phyloP scores from a whole-genome alignment of 768 basidiomycete species.

The Boletus sensibilis region DNA sequence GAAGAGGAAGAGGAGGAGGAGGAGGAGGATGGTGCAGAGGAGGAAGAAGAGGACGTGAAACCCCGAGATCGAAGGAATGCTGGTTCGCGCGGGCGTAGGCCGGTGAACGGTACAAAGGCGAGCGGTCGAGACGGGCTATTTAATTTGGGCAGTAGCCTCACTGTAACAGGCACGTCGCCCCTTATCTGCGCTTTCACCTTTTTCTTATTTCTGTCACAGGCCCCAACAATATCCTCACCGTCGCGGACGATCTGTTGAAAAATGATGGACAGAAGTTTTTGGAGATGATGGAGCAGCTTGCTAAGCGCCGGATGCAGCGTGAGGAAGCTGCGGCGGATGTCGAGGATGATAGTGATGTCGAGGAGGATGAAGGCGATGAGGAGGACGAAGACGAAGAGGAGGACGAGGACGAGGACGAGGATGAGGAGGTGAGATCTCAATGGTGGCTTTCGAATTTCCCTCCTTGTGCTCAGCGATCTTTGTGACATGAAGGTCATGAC shows the following conservation, averaged over 20 bases:
- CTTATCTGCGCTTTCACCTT: slow-evolving; percentile 10
- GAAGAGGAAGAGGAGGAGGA: slow-evolving; percentile 72
- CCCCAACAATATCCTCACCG: slow-evolving; percentile 93
- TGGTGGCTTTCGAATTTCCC: slow-evolving; percentile 1
- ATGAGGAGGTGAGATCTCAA: slow-evolving; percentile 42
- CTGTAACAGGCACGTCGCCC: slow-evolving; percentile 66
- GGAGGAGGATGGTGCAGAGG: slow-evolving; percentile 66
- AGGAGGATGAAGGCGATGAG: slow-evolving; percentile 57
- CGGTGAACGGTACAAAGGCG: slow-evolving; percentile 44
- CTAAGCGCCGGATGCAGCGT: slow-evolving; percentile 88
- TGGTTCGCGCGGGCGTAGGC: slow-evolving; percentile 38
- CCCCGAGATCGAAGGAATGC: slow-evolving; percentile 37
- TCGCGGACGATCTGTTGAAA: slow-evolving; percentile 97
- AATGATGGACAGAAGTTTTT: slow-evolving; percentile 99
- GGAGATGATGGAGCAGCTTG: slow-evolving; percentile 99
- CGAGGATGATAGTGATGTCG: slow-evolving; percentile 60
- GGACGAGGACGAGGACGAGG: slow-evolving; percentile 57
- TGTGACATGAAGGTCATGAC: slow-evolving; percentile 61
- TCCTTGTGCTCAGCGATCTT: slow-evolving; percentile 11
- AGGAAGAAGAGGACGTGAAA: slow-evolving; percentile 52
- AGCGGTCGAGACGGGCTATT: slow-evolving; percentile 66
- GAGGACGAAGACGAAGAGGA: slow-evolving; percentile 67
- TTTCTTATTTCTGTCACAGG: slow-evolving; percentile 41
- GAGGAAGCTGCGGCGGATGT: slow-evolving; percentile 66
- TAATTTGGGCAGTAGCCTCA: slow-evolving; percentile 78